Base-by-base conservation (phyloP, 2,329 filamentous ascomycete genomes). In the Botrytis fabae region DNA sequence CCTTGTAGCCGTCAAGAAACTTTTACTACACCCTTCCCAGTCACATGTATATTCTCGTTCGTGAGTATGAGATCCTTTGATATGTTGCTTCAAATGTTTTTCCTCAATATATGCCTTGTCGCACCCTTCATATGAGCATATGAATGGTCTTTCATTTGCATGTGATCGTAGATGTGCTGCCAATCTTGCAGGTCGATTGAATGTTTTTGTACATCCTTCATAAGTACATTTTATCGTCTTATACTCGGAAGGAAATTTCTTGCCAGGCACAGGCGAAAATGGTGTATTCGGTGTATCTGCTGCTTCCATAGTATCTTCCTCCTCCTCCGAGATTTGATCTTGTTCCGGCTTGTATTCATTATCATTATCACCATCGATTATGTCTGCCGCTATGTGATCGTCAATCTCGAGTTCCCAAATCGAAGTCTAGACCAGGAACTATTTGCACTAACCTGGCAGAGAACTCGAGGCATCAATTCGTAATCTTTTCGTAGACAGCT, bases 91-190 rank as follows among this genome's bases (percentile, higher is more conserved):
- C 28, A 98, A 86, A 82, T 98, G 94, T 78, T 95, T 95, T 76
- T 93, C 89, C 75, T 96, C 93, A 22, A 94, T 88, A 81, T 97
- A 98, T 60, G 91, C 88, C 84, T 97, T 98, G 78, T 89, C 88
- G 80, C 95, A 98, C 60, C 83, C 90, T 9, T 86, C 83, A 75
- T 91, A 87, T 2, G 86, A 84, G 80, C 95, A 98, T 57, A 86
- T 85, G 81, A 92, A 97, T 0, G 94, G 90, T 1, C 95, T 90
- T 77, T 95, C 93, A 77, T 95, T 94, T 70, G 90, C 95, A 81
- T 98, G 95, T 1, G 92, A 94, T 75, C 94, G 88, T 38, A 95
- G 83, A 79, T 98, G 95, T 73, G 93, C 90, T 74, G 91, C 86
- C 6, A 98, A 86, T 42, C 93, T 90, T 48, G 92, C 92, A 0